A percentile compares a stretch with the other conserved stretches of the same genome.
Evolutionary conservation across 1,284 basidiomycete species (phyloP).

Genomic region (Microbotryum silenes-acaulis): DNA sequence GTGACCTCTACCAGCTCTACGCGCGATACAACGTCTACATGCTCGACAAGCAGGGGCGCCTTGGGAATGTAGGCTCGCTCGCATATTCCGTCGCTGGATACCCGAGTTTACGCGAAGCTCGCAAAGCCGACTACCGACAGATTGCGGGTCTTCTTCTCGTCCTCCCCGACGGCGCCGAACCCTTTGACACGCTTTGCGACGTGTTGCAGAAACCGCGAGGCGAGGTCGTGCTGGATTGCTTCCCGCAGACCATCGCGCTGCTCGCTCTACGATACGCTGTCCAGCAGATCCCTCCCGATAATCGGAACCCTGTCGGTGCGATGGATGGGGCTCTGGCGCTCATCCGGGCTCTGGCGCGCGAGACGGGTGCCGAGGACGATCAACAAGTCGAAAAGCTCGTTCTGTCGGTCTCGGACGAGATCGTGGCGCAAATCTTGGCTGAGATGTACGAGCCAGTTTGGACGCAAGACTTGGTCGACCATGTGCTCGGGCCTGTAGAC

Average conservation of each 20-base stretch:
- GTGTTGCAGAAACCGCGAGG: conserved; percentile 34
- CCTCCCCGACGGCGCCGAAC: conserved; percentile 1
- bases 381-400: conserved; percentile 18
- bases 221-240: conserved; percentile 57
- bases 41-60: conserved; percentile 48
- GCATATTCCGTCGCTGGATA: conserved; percentile 67
- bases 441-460: conserved; percentile 22
- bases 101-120: conserved; percentile 45
- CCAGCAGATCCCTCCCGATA: neutral
- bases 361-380: conserved; percentile 12
- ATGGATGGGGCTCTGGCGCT: neutral
- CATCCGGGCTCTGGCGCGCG: neutral
- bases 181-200: conserved; percentile 15
- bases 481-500: conserved; percentile 1
- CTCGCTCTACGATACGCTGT: conserved; percentile 26
- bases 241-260: conserved; percentile 61
- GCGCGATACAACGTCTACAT: conserved; percentile 56
- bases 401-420: conserved; percentile 24
- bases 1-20: conserved; percentile 67
- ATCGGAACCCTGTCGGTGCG: conserved; percentile 38
- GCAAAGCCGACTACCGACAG: conserved; percentile 12
- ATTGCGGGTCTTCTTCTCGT: conserved; percentile 22
- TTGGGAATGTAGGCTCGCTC: conserved; percentile 45
- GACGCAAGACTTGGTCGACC: neutral
- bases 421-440: conserved; percentile 30